These are phyloP conservation scores for Heliosperma pusillum DNA, from an alignment of 148 eudicot species.

Conservation along the genomic window DNA sequence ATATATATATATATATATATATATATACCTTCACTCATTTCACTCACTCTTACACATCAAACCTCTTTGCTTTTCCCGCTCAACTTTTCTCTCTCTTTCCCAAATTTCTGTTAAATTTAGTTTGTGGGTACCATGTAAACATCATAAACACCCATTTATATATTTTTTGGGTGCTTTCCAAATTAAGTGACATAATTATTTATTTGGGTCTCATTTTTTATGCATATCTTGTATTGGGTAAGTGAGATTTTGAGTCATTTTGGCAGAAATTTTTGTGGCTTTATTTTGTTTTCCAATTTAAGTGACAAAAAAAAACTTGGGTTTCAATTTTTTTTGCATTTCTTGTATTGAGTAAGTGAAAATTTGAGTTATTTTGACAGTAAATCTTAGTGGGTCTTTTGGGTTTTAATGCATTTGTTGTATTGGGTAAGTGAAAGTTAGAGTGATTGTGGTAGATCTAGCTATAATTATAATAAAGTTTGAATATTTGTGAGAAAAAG, in stretches of 20 bases:
- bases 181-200: not conserved
- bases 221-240: not conserved
- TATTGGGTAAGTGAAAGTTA: not conserved
- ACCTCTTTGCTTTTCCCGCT: slow-evolving; percentile 18
- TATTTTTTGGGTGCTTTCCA: too few species aligned
- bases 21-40: not conserved
- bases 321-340: not conserved
- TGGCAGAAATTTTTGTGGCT: too few species aligned
- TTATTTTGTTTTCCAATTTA: slow-evolving; percentile 12
- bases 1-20: slow-evolving; percentile 14
- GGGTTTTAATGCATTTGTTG: slow-evolving; percentile 16
- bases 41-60: not conserved
- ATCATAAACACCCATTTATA: too few species aligned
- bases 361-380: too few species aligned
- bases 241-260: slow-evolving; percentile 8
- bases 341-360: slow-evolving; percentile 3
- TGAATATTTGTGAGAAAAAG: slow-evolving; percentile 15
- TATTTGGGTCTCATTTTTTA: not conserved
- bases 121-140: slow-evolving; percentile 6
- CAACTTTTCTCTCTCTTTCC: too few species aligned
- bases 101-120: slow-evolving; percentile 1
- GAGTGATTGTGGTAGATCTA: slow-evolving; percentile 18
- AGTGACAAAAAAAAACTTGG: too few species aligned
- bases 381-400: not conserved
- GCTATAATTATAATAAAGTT: not conserved